These are phyloP conservation scores for Emericellopsis cladophorae DNA, from an alignment of 2,329 filamentous ascomycete species.

Conservation along the genomic window DNA sequence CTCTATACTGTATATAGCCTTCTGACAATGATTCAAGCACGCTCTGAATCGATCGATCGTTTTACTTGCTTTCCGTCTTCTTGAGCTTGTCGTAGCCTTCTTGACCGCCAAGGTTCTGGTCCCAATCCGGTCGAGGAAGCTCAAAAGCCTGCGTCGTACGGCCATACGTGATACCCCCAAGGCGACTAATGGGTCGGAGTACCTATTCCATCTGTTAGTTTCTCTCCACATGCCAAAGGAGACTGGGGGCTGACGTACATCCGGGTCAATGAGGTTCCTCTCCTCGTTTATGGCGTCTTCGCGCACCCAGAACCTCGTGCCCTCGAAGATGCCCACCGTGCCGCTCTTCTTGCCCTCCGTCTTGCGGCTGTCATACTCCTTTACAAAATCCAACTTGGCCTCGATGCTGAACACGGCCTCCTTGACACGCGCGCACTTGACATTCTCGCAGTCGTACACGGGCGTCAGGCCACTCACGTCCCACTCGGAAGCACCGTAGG, in stretches of 20 bases:
- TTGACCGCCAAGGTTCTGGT: slow-evolving; percentile 34
- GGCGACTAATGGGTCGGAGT: slow-evolving; percentile 59
- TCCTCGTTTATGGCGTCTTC: slow-evolving; percentile 81
- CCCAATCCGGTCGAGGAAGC: slow-evolving; percentile 49
- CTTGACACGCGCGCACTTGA: slow-evolving; percentile 59
- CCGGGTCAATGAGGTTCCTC: slow-evolving; percentile 59
- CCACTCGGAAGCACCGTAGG: slow-evolving; percentile 71
- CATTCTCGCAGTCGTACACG: slow-evolving; percentile 46
- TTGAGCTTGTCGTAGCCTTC: slow-evolving; percentile 46
- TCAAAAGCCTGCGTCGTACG: slow-evolving; percentile 59
- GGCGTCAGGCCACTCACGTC: slow-evolving; percentile 63
- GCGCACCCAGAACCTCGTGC: slow-evolving; percentile 75
- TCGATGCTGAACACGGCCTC: slow-evolving; percentile 80
- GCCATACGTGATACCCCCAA: slow-evolving; percentile 81
- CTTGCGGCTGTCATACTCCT: slow-evolving; percentile 63
- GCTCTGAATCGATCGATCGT: neutral
- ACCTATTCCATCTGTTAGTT: slow-evolving; percentile 27
- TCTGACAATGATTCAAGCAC: neutral
- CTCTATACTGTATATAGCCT: neutral
- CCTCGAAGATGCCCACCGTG: slow-evolving; percentile 68
- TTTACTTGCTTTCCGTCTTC: slow-evolving; percentile 12
- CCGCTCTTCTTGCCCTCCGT: slow-evolving; percentile 64
- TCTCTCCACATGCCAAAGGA: neutral
- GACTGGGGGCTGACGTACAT: slow-evolving; percentile 28
- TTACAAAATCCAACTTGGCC: slow-evolving; percentile 60